Conservation (phyloP, 2,329 filamentous ascomycete species). For the Aureobasidium pullulans region DNA sequence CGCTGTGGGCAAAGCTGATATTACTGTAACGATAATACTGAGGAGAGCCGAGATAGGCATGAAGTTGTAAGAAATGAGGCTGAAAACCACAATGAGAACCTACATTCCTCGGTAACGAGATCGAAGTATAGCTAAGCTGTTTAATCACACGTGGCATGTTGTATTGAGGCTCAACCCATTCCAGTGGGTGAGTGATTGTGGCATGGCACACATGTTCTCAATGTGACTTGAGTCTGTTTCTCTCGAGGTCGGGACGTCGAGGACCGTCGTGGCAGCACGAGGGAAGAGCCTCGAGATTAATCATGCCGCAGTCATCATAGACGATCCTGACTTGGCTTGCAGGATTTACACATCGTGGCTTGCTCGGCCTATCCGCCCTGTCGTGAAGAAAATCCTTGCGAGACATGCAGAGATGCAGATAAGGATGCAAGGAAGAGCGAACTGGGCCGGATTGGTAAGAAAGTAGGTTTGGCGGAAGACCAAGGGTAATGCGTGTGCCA, state of each 20-base stretch:
- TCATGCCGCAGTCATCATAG: not conserved
- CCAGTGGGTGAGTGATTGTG: no score
- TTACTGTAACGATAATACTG: not conserved
- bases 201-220: no score
- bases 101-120: not conserved
- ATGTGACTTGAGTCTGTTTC: no score
- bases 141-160: not conserved
- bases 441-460: not conserved
- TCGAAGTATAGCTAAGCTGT: not conserved
- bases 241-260: no score
- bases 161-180: no score
- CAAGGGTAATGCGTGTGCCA: not conserved
- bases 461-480: not conserved
- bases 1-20: not conserved
- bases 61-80: not conserved
- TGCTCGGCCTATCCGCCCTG: not conserved
- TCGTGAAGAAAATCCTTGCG: not conserved
- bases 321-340: not conserved
- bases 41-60: slow-evolving; percentile 5
- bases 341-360: not conserved
- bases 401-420: not conserved
- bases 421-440: not conserved
- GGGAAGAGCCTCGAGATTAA: not conserved
- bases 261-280: not conserved
- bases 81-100: not conserved